These are phyloP conservation scores for Carnegiea gigantea DNA, from an alignment of 179 eudicot genomes.

Conservation along the genomic window DNA sequence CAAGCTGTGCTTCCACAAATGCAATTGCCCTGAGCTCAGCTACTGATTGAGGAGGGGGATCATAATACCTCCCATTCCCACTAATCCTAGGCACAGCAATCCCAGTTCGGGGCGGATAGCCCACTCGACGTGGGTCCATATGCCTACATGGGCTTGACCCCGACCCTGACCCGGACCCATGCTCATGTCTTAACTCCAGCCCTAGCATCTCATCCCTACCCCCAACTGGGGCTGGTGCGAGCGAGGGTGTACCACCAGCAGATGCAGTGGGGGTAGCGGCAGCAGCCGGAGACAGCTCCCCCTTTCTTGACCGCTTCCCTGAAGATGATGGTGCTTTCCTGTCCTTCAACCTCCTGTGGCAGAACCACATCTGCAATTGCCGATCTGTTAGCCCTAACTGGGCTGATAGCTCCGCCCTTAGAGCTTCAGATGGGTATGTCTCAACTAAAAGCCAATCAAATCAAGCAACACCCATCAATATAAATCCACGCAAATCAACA, in stretches of 20 bases:
- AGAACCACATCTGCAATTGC: slow-evolving; percentile 96
- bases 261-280: neutral
- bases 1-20: slow-evolving; percentile 84
- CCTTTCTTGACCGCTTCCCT: slow-evolving; percentile 34
- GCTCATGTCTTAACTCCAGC: slow-evolving; percentile 51
- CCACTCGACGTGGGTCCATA: slow-evolving; percentile 38
- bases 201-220: slow-evolving; percentile 43
- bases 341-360: slow-evolving; percentile 89
- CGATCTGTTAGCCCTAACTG: slow-evolving; percentile 79
- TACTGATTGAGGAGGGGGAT: slow-evolving; percentile 54
- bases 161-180: slow-evolving; percentile 53
- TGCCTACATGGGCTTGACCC: slow-evolving; percentile 60
- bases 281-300: slow-evolving; percentile 27
- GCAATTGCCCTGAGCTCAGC: slow-evolving; percentile 70
- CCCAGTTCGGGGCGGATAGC: slow-evolving; percentile 43
- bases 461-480: slow-evolving; percentile 17
- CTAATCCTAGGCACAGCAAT: slow-evolving; percentile 58
- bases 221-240: slow-evolving; percentile 26
- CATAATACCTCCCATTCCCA: slow-evolving; percentile 55
- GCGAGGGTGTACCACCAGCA: slow-evolving; percentile 2
- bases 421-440: slow-evolving; percentile 59
- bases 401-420: slow-evolving; percentile 70
- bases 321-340: slow-evolving; percentile 46
- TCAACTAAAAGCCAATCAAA: slow-evolving; percentile 40
- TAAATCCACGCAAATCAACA: neutral